Evolutionary conservation across 192 early-diverging fungal genomes (phyloP), one percentile per base, ranked within the genome.

Genomic region (Coemansia sp.): DNA sequence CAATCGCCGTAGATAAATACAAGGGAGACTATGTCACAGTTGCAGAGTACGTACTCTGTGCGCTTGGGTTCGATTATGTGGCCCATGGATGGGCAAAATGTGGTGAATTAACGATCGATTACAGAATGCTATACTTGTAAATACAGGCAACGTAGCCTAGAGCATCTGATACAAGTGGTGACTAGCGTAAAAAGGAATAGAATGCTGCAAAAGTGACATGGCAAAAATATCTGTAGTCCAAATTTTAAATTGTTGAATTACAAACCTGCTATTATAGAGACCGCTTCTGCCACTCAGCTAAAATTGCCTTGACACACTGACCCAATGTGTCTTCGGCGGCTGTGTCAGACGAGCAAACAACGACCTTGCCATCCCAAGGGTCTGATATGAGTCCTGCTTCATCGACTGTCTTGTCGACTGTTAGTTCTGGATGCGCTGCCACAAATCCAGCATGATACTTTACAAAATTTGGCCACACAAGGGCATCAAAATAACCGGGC

Each of bases 71-170:
- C 97, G 75, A 99, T 93, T 76, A 91, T 88, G 70, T 97, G 95
- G 59, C 94, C 97, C 63, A 95, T 86, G 22, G 86, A 84, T 61
- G 95, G 82, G 74, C 93, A 94, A 73, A 99, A 91, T 44, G 97
- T 87, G 76, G 95, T 97, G 90, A 95, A 96, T 73, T 90, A 92
- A 64, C 97, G 89, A 76, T 99, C 97, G 72, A 99, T 96, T 44
- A 99, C 89, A 34, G 34, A 6, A 34, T 34, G 34, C 6, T 34
- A 7, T 34, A 34, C 34, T 34, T 34, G 4, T 4, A 34, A 7
- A 8, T 34, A 7, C 34, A 7, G 7, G 34, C 34, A 35, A 35
- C 34, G 34, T 35, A 35, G 34, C 34, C 34, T 35, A 35, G 34
- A 35, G 24, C 24, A 24, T 24, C 24, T 24, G 24, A 24, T 24